phyloP scores from a whole-genome alignment of 371 early-diverging fungal genomes.

The Actinomucor elegans region DNA sequence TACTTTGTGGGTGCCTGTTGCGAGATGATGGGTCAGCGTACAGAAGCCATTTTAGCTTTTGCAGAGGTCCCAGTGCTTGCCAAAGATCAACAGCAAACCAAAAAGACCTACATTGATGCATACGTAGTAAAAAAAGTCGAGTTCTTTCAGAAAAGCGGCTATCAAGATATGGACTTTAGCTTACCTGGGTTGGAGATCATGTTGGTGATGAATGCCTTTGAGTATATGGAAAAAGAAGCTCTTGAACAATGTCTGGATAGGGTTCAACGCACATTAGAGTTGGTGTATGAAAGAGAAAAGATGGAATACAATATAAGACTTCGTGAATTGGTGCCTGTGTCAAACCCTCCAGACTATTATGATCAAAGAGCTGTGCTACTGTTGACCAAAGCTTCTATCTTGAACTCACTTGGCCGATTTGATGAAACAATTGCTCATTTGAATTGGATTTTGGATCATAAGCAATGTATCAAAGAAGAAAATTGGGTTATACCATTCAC shows the following conservation, averaged over 20 bases:
- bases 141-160: constrained; percentile 53
- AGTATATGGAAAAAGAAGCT: constrained; percentile 48
- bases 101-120: constrained; percentile 56
- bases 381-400: constrained; percentile 41
- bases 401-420: constrained; percentile 41
- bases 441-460: constrained; percentile 63
- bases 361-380: constrained; percentile 44
- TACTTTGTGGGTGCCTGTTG: constrained; percentile 62
- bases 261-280: constrained; percentile 45
- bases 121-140: constrained; percentile 56
- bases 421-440: constrained; percentile 49
- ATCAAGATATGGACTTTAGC: constrained; percentile 57
- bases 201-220: constrained; percentile 60
- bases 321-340: constrained; percentile 39
- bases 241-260: constrained; percentile 38
- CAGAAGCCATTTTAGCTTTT: constrained; percentile 52
- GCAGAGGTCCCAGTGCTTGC: constrained; percentile 43
- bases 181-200: constrained; percentile 60
- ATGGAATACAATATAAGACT: constrained; percentile 45
- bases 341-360: constrained; percentile 48
- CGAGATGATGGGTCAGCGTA: constrained; percentile 51
- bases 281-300: constrained; percentile 49
- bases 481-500: constrained; percentile 65
- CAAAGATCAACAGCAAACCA: constrained; percentile 38
- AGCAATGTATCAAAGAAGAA: constrained; percentile 46